phyloP scores from a whole-genome alignment of 352 stramenopile species.

The Elongisporangium senticosum region DNA sequence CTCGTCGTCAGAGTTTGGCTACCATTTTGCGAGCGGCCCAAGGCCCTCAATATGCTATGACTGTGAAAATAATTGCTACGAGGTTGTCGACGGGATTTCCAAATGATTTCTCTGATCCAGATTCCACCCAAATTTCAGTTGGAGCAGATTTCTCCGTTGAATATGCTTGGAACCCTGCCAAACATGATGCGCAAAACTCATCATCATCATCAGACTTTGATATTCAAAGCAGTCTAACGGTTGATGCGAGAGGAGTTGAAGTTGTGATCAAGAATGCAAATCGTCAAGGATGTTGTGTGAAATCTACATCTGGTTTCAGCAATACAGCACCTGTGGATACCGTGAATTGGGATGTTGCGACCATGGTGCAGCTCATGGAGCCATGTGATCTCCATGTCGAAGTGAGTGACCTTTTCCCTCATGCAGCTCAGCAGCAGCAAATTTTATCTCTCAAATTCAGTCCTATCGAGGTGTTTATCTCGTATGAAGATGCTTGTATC shows the following conservation, averaged over 20 bases:
- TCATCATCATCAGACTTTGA: constrained; percentile 31
- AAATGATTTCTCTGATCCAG: constrained; percentile 32
- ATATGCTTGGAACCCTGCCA: constrained; percentile 42
- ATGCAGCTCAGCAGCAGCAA: constrained; percentile 62
- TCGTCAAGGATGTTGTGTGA: constrained; percentile 55
- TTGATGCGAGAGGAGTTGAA: constrained; percentile 60
- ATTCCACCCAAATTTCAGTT: constrained; percentile 44
- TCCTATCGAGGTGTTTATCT: constrained; percentile 73
- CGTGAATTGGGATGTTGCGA: constrained; percentile 22
- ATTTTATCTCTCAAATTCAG: constrained; percentile 69
- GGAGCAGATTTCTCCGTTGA: constrained; percentile 48
- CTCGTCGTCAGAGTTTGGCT: constrained; percentile 41
- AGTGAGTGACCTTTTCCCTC: constrained; percentile 59
- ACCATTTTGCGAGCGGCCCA: constrained; percentile 40
- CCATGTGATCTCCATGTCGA: constrained; percentile 63
- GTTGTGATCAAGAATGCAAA: constrained; percentile 58
- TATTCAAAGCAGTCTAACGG: constrained; percentile 63
- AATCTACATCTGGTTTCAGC: constrained; percentile 2
- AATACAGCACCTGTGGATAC: background rate
- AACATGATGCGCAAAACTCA: constrained; percentile 8
- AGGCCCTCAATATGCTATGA: constrained; percentile 40
- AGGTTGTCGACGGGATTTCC: constrained; percentile 52
- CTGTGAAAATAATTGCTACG: constrained; percentile 33
- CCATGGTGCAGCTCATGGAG: constrained; percentile 73
- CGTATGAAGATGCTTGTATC: constrained; percentile 71